Evolutionary conservation across 768 basidiomycete species (phyloP), one percentile per base, ranked within the genome.

Genomic region (Kwoniella bestiolae): DNA sequence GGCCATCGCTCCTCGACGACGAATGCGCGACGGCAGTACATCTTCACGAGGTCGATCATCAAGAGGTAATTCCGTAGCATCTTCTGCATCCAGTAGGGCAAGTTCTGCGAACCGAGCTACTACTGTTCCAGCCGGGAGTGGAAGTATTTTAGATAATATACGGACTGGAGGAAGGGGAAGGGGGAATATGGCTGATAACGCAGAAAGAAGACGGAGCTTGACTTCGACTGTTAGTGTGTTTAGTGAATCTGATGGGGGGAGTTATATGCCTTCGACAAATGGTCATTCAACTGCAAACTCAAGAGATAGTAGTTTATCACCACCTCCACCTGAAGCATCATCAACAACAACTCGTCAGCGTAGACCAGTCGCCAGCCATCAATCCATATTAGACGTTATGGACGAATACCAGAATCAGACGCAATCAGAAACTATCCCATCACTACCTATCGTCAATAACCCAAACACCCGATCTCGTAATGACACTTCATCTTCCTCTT

Each of bases 21-120:
- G 67, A 58, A 49, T 72, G 5, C 60, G 74, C 14, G 71, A 71
- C 47, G 74, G 74, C 2, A 67, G 63, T 29, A 32, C 34, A 5
- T 49, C 45, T 23, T 55, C 61, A 12, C 44, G 59, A 38, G 47
- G 59, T n/a, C 16, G 47, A 23, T 59, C 57, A 32, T 46, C 44
- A 0, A 45, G 38, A 28, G 41, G 56, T 1, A 44, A 26, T 34
- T 44, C 25, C 11, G 23, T 35, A 8, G 35, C 38, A 14, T 58
- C 60, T 16, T 53, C 60, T 16, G 11, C 29, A 52, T 38, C 49
- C 2, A 49, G 38, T 26, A 60, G 52, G 34, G 46, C 46, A 47
- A 55, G 32, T 25, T 5, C 60, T 7, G 8, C 53, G 35, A 56
- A 26, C 35, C 53, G 31, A 57, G 45, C 32, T 25, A 57, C 29